These are phyloP conservation scores for Kandelia obovata DNA, from an alignment of 345 rosid genomes.

Conservation along the genomic window DNA sequence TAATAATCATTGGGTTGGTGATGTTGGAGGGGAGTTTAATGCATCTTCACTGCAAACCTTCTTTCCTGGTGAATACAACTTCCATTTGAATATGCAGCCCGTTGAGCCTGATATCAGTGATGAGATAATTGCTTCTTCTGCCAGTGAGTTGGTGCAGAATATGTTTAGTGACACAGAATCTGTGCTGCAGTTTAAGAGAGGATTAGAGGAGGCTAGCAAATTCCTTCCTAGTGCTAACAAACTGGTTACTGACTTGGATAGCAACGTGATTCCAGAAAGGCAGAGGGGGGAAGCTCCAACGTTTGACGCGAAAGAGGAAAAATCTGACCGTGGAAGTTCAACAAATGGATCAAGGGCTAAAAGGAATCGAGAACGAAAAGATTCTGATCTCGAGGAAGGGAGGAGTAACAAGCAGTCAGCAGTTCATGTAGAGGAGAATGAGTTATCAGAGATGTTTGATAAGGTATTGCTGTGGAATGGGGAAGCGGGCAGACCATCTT, in stretches of 20 bases:
- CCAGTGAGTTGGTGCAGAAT: conserved; percentile 38
- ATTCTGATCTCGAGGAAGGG: conserved; percentile 41
- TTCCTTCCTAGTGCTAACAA: conserved; percentile 64
- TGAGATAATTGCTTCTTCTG: conserved; percentile 32
- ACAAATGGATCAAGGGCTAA: conserved; percentile 40
- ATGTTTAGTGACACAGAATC: conserved; percentile 56
- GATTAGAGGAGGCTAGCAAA: conserved; percentile 83
- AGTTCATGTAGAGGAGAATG: conserved; percentile 44
- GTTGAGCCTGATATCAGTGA: conserved; percentile 4
- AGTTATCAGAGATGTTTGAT: conserved; percentile 65
- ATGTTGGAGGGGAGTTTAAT: conserved; percentile 12
- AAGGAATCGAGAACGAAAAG: conserved; percentile 54
- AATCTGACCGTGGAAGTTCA: conserved; percentile 16
- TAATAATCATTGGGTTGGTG: conserved; percentile 8
- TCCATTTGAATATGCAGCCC: conserved; percentile 12
- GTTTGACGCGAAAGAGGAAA: conserved; percentile 30
- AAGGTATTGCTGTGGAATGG: conserved; percentile 48
- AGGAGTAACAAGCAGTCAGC: conserved; percentile 66
- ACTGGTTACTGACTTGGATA: conserved; percentile 38
- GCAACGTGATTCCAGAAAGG: neutral
- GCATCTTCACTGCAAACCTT: conserved; percentile 10
- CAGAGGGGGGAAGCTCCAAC: conserved; percentile 17
- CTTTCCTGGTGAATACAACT: conserved; percentile 13
- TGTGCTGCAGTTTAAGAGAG: conserved; percentile 64
- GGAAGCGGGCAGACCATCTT: conserved; percentile 5